Conservation (phyloP, 345 rosid genomes). For the Lumnitzera racemosa region DNA sequence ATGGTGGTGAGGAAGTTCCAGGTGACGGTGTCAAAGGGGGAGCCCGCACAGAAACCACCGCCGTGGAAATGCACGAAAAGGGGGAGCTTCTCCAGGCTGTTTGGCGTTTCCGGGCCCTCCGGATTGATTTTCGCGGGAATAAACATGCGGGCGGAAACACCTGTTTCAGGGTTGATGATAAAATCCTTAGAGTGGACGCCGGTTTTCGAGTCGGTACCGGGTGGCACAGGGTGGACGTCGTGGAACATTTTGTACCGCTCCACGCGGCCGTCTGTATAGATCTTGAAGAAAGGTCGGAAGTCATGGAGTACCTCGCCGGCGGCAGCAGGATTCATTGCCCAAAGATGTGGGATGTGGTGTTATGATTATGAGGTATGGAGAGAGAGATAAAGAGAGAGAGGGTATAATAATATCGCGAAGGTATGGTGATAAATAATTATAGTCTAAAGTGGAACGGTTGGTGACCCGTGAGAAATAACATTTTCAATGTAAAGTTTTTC, state of each 20-base stretch:
- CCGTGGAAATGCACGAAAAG: conserved; percentile 47
- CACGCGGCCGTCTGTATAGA: conserved; percentile 27
- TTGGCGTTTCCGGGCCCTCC: background rate
- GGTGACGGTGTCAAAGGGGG: conserved; percentile 21
- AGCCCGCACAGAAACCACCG: conserved; percentile 43
- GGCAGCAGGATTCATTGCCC: too few relatives aligned
- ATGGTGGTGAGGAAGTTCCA: conserved; percentile 8
- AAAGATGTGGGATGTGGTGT: too few relatives aligned
- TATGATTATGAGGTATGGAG: too few relatives aligned
- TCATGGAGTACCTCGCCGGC: conserved; percentile 17
- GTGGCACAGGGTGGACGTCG: background rate
- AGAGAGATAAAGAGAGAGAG: too few relatives aligned
- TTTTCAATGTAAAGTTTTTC: too few relatives aligned
- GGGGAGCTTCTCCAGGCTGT: conserved; percentile 3
- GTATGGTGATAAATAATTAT: too few relatives aligned
- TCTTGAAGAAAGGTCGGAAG: conserved; percentile 34
- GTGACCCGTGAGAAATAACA: too few relatives aligned
- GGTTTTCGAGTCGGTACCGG: conserved; percentile 15
- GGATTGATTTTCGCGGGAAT: conserved; percentile 7
- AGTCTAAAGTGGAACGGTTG: too few relatives aligned
- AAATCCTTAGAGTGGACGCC: conserved; percentile 32
- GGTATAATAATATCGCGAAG: too few relatives aligned
- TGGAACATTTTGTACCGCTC: conserved; percentile 13
- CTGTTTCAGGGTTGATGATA: conserved; percentile 13
- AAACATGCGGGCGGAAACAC: conserved; percentile 19